Conservation (phyloP, 805 yeast genomes). For the Tetrapisispora phaffii region DNA sequence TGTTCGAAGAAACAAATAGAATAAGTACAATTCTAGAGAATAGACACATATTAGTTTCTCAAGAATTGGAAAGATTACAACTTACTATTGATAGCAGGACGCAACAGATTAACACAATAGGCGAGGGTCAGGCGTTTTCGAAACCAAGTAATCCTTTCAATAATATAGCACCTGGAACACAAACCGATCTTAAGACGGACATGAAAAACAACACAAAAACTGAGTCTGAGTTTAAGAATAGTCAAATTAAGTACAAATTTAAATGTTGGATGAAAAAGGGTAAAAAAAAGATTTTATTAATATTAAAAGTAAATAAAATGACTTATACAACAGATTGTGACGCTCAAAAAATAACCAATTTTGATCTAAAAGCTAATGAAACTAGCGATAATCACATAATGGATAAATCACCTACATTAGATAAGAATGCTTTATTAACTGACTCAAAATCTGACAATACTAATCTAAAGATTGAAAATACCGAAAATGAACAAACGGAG, state of each 20-base stretch:
- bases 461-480: neutral
- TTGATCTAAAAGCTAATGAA: neutral
- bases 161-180: neutral
- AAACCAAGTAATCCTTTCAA: no score
- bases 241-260: neutral
- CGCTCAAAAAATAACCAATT: no score
- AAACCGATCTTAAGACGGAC: neutral
- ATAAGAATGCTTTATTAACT: no score
- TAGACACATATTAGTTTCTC: neutral
- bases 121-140: no score
- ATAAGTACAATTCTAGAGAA: neutral
- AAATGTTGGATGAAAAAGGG: slow-evolving; percentile 1
- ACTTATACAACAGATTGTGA: neutral
- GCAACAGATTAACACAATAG: no score
- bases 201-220: neutral
- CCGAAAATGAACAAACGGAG: no score
- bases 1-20: neutral
- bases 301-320: neutral
- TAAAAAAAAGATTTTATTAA: neutral
- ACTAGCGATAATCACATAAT: no score
- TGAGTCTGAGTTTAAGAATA: neutral
- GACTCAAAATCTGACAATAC: no score
- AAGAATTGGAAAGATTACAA: slow-evolving; percentile 1
- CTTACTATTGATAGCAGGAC: neutral
- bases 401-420: no score